A percentile compares a stretch with the other conserved stretches of the same genome.
Evolutionary conservation across 2,329 filamentous ascomycete genomes (phyloP).

Genomic region (Hypoxylon sp.): DNA sequence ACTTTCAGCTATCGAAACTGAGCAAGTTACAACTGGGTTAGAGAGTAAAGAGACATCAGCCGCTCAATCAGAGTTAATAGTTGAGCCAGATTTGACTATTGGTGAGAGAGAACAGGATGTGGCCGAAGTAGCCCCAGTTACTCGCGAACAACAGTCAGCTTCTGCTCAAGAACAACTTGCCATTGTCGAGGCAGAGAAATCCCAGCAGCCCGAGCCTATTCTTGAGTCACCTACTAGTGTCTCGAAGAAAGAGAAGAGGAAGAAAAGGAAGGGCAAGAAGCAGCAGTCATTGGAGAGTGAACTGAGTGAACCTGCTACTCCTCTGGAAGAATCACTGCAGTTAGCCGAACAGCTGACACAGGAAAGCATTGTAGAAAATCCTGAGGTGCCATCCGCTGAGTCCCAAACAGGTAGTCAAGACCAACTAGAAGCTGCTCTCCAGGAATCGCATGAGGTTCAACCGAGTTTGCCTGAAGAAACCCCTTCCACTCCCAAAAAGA

Average conservation of each 20-base stretch:
- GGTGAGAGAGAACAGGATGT: slow-evolving; percentile 6
- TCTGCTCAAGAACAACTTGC: slow-evolving; percentile 2
- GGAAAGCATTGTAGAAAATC: slow-evolving; percentile 25
- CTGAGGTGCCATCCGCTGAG: slow-evolving; percentile 7
- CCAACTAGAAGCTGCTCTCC: slow-evolving; percentile 20
- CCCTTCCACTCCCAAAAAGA: slow-evolving; percentile 48
- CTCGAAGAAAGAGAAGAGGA: slow-evolving; percentile 50
- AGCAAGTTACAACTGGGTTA: neutral
- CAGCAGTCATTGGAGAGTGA: slow-evolving; percentile 43
- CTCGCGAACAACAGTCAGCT: slow-evolving; percentile 1
- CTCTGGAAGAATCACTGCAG: slow-evolving; percentile 22
- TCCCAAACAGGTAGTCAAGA: slow-evolving; percentile 26
- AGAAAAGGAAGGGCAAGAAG: slow-evolving; percentile 48
- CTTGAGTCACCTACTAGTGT: slow-evolving; percentile 41
- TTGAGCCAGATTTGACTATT: slow-evolving; percentile 22
- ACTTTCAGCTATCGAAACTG: slow-evolving; percentile 5
- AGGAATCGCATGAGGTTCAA: slow-evolving; percentile 30
- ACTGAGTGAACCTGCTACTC: slow-evolving; percentile 13
- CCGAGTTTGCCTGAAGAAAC: slow-evolving; percentile 29
- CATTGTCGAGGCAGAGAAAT: slow-evolving; percentile 17
- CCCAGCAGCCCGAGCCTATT: slow-evolving; percentile 22
- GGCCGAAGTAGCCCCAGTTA: neutral
- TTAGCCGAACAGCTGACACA: slow-evolving; percentile 17
- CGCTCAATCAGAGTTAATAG: slow-evolving; percentile 6
- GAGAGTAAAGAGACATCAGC: slow-evolving; percentile 3